These are phyloP conservation scores for Botrytis porri DNA, from an alignment of 2,329 filamentous ascomycete genomes.

Conservation along the genomic window DNA sequence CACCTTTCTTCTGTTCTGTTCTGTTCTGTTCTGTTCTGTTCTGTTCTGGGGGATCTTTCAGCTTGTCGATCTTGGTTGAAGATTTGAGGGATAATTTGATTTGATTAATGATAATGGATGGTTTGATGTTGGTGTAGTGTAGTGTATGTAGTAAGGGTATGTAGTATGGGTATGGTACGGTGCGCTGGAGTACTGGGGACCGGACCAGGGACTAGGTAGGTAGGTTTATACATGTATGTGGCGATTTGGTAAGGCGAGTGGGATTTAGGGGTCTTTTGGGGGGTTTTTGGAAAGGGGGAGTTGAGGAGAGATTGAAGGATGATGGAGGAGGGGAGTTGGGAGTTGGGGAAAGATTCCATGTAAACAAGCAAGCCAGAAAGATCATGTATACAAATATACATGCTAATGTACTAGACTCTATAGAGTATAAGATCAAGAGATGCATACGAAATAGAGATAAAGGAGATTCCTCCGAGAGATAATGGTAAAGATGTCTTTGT, in stretches of 20 bases:
- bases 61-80: not conserved
- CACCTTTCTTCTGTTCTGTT: not conserved
- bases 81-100: not conserved
- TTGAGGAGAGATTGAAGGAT: not conserved
- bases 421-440: not conserved
- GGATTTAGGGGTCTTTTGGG: not conserved
- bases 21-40: no score
- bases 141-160: no score
- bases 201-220: no score
- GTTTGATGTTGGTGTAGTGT: not conserved
- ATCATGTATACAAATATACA: not conserved
- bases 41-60: no score
- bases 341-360: not conserved
- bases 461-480: not conserved
- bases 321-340: not conserved
- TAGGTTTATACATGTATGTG: not conserved
- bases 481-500: not conserved
- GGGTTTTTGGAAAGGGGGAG: not conserved
- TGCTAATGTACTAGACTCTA: not conserved
- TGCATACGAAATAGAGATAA: not conserved
- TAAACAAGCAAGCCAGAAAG: not conserved
- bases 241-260: not conserved
- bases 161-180: no score
- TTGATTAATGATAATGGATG: no score
- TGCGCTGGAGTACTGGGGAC: no score